Evolutionary conservation across 441 rosid species (phyloP).

Genomic region (Pelargonium australe): DNA sequence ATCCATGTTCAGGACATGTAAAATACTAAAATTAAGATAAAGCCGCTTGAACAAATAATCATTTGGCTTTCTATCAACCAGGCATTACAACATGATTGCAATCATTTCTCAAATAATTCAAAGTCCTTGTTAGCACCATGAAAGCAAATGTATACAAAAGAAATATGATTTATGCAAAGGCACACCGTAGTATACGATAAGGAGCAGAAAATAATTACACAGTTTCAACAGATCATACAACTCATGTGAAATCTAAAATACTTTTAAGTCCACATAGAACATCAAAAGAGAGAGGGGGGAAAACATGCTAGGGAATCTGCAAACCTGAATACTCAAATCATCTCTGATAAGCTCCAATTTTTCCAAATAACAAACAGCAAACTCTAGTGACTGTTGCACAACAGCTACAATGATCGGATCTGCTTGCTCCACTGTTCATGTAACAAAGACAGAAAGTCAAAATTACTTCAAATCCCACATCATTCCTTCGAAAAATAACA

Average conservation of each 20-base stretch:
- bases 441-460: slow-evolving; percentile 11
- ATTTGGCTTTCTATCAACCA: background rate
- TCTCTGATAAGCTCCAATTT: slow-evolving; percentile 43
- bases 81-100: background rate
- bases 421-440: slow-evolving; percentile 62
- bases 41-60: background rate
- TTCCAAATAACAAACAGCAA: slow-evolving; percentile 79
- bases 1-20: slow-evolving; percentile 1
- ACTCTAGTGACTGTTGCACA: slow-evolving; percentile 70
- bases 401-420: slow-evolving; percentile 68
- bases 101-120: background rate
- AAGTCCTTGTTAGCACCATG: background rate
- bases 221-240: slow-evolving; percentile 4
- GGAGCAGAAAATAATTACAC: background rate
- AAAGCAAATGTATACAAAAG: background rate
- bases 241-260: slow-evolving; percentile 1
- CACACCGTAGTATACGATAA: background rate
- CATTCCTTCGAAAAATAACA: slow-evolving; percentile 16
- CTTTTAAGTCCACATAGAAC: background rate
- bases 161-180: background rate
- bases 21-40: slow-evolving; percentile 1
- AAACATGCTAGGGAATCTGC: slow-evolving; percentile 21
- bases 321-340: slow-evolving; percentile 68
- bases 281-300: background rate
- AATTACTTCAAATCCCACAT: slow-evolving; percentile 6